Base-by-base conservation (phyloP, 352 stramenopile genomes). In the Pythium pyrilobum region DNA sequence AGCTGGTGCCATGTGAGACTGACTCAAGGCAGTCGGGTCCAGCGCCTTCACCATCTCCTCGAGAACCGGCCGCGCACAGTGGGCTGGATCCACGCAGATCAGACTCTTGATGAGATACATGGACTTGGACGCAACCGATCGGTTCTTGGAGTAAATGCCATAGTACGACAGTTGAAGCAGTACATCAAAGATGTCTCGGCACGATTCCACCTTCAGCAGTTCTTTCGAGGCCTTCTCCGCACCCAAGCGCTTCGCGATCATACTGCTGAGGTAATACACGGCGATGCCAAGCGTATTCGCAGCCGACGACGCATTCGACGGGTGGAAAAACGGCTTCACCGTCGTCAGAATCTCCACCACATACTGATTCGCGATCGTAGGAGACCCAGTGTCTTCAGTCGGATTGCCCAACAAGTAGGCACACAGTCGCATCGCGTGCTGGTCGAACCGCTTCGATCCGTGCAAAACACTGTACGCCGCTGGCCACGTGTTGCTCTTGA, bases 121-220 rank as follows among this genome's bases (percentile, higher is more conserved):
- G 48, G 74, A 85, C 61, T 81, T 83, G 29, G 71, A 82, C 4
- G 77, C 62, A 5, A 88, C 72, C 7, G 66, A 72, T 12, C 57
- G 64, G 48, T 73, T 85, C 58, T 91, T 91, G 8, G 77, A 85
- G 55, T 91, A 91, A 33, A 91, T 85, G 4, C 80, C 80, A 37
- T 84, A 72, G 25, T 81, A 77, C 23, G 69, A 69, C 34, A 84
- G 64, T 46, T 84, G 66, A 29, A 89, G 34, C 2, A 87, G 58
- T 29, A 48, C 64, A 15, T 86, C 74, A 12, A 87, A 51, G 15
- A 91, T 44, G 0, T 61, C 58, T 12, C 51, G 63, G 20, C 72
- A 69, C 3, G 67, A 71, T 34, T 43, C 46, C 10, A 81, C 24
- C 21, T 51, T 51, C 29, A 87, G 49, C 23, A 46, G 4, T 1